Conservation (phyloP, 2,329 filamentous ascomycete species). For the Tolypocladium ophioglossoides region DNA sequence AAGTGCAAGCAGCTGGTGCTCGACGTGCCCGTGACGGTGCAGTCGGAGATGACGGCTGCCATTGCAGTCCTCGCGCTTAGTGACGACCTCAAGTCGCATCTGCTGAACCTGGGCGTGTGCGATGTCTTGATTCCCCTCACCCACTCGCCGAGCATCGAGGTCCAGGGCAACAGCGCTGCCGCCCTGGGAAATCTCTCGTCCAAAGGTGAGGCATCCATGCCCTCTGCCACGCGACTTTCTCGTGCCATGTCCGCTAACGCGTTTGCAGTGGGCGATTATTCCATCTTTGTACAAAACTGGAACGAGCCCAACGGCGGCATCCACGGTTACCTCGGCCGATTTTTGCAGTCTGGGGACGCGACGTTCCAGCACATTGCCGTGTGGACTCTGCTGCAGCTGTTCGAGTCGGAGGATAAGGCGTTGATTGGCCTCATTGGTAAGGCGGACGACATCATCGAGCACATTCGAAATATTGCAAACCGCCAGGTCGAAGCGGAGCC, state of each 20-base stretch:
- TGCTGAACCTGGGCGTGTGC: slow-evolving; percentile 87
- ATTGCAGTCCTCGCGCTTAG: slow-evolving; percentile 93
- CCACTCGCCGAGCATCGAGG: slow-evolving; percentile 90
- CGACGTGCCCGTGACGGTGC: slow-evolving; percentile 84
- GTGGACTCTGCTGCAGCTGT: slow-evolving; percentile 89
- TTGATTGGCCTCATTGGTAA: slow-evolving; percentile 83
- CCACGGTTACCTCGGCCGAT: slow-evolving; percentile 86
- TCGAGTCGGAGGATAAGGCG: slow-evolving; percentile 87
- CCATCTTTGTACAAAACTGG: slow-evolving; percentile 93
- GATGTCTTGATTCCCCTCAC: slow-evolving; percentile 93
- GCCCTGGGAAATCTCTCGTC: slow-evolving; percentile 92
- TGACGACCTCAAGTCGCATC: slow-evolving; percentile 86
- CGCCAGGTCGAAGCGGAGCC: slow-evolving; percentile 81
- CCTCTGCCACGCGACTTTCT: no score
- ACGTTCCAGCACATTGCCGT: slow-evolving; percentile 99
- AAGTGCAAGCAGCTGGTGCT: slow-evolving; percentile 97
- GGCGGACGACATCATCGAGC: slow-evolving; percentile 81
- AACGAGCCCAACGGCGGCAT: slow-evolving; percentile 85
- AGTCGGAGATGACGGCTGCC: slow-evolving; percentile 99
- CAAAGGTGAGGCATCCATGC: slow-evolving; percentile 56
- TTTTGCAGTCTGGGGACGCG: slow-evolving; percentile 86
- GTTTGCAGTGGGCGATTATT: slow-evolving; percentile 77
- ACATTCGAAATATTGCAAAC: slow-evolving; percentile 86
- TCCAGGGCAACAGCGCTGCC: slow-evolving; percentile 95
- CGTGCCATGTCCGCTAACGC: not conserved